Percentiles rank a stretch among this genome's conserved stretches.
These are phyloP conservation scores for Biscogniauxia marginata DNA, from an alignment of 2,329 filamentous ascomycete species.

Conservation along the genomic window DNA sequence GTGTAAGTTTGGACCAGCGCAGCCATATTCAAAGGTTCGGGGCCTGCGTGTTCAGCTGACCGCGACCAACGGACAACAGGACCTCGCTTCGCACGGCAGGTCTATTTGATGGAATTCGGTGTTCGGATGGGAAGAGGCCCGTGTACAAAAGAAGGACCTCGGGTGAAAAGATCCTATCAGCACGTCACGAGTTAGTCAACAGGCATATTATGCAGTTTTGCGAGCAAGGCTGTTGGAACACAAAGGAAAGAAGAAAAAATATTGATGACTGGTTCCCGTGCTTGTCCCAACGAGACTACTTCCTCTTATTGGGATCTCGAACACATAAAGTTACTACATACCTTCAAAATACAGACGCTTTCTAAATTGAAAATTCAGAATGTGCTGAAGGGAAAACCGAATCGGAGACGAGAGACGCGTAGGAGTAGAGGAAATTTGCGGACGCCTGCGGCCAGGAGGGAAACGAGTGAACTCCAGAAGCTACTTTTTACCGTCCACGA, in stretches of 20 bases:
- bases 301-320: neutral
- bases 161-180: neutral
- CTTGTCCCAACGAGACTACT: neutral
- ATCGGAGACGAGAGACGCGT: constrained; percentile 36
- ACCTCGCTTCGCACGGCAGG: constrained; percentile 14
- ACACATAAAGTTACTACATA: constrained; percentile 6
- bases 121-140: constrained; percentile 1
- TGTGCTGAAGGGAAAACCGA: constrained; percentile 7
- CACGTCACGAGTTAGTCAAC: constrained; percentile 7
- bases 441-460: constrained; percentile 57
- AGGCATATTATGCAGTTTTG: neutral
- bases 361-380: constrained; percentile 6
- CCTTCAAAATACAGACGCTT: constrained; percentile 12
- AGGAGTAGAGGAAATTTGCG: constrained; percentile 39
- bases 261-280: neutral
- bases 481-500: constrained; percentile 49
- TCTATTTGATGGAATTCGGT: constrained; percentile 9
- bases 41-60: constrained; percentile 12
- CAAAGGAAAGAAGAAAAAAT: neutral
- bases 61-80: constrained; percentile 17
- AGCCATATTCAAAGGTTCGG: constrained; percentile 59
- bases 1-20: constrained; percentile 80
- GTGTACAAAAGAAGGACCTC: constrained; percentile 1
- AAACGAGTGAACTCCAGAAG: constrained; percentile 40
- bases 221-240: neutral